Percentiles rank a stretch among this genome's conserved stretches.
These are phyloP conservation scores for Alternaria atra DNA, from an alignment of 2,329 filamentous ascomycete species.

Conservation along the genomic window DNA sequence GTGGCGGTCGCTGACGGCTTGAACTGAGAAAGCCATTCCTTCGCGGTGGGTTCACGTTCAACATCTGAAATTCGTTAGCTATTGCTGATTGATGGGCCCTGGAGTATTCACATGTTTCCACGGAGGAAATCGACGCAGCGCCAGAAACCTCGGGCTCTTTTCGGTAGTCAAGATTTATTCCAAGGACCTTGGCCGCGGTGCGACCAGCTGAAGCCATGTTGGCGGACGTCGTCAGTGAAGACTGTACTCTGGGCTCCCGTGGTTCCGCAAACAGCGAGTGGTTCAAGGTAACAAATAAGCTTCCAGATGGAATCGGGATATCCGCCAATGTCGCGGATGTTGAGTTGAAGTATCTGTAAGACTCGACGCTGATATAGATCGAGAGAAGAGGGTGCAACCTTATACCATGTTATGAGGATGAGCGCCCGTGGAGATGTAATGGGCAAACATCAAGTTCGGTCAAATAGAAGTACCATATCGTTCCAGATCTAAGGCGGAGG, in stretches of 20 bases:
- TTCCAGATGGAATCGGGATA: neutral
- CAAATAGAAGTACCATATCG: slow-evolving; percentile 25
- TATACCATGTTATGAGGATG: slow-evolving; percentile 4
- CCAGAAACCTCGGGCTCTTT: slow-evolving; percentile 75
- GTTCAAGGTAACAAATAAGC: neutral
- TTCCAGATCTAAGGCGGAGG: slow-evolving; percentile 29
- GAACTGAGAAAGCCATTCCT: slow-evolving; percentile 74
- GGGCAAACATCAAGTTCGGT: slow-evolving; percentile 13
- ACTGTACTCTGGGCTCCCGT: neutral
- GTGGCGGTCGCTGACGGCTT: slow-evolving; percentile 66
- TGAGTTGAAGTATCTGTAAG: neutral
- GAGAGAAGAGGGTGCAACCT: slow-evolving; percentile 8
- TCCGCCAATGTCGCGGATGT: neutral
- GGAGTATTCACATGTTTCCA: slow-evolving; percentile 46
- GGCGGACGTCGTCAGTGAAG: slow-evolving; percentile 9
- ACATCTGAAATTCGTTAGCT: slow-evolving; percentile 72
- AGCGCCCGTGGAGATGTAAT: slow-evolving; percentile 15
- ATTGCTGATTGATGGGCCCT: neutral
- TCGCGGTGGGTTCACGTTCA: slow-evolving; percentile 78
- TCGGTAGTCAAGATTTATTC: slow-evolving; percentile 79
- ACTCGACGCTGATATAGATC: slow-evolving; percentile 2
- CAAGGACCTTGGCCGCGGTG: slow-evolving; percentile 77
- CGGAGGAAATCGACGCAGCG: slow-evolving; percentile 81
- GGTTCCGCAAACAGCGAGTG: neutral
- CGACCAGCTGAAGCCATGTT: slow-evolving; percentile 69